These are phyloP conservation scores for Hymenoscyphus repandus DNA, from an alignment of 2,329 filamentous ascomycete species.

Conservation along the genomic window DNA sequence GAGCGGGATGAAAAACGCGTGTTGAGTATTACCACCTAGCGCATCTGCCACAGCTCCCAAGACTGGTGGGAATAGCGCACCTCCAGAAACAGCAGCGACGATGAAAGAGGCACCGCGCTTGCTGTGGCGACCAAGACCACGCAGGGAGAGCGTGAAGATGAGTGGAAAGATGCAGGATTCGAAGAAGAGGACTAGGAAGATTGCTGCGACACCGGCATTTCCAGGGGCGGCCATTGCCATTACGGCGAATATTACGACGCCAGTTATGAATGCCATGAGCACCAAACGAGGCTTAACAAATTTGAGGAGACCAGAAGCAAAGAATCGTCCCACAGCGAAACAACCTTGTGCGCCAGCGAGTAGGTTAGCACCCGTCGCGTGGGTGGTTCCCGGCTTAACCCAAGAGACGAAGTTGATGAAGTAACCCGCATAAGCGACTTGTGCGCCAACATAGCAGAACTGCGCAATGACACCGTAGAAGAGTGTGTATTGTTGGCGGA, in stretches of 20 bases:
- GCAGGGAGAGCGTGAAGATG: slow-evolving; percentile 73
- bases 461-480: slow-evolving; percentile 70
- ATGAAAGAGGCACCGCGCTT: slow-evolving; percentile 77
- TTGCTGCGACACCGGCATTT: slow-evolving; percentile 51
- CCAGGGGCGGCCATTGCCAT: slow-evolving; percentile 35
- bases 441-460: slow-evolving; percentile 66
- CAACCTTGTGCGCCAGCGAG: slow-evolving; percentile 66
- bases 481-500: slow-evolving; percentile 44
- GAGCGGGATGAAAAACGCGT: slow-evolving; percentile 23
- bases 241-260: slow-evolving; percentile 52
- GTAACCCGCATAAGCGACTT: slow-evolving; percentile 39
- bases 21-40: slow-evolving; percentile 20
- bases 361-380: slow-evolving; percentile 55
- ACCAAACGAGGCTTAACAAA: slow-evolving; percentile 64
- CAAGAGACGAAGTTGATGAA: slow-evolving; percentile 54
- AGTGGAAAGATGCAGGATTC: slow-evolving; percentile 80
- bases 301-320: slow-evolving; percentile 55
- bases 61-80: slow-evolving; percentile 25
- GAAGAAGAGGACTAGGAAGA: slow-evolving; percentile 66
- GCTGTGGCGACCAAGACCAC: slow-evolving; percentile 71
- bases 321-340: slow-evolving; percentile 71
- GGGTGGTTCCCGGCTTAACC: slow-evolving; percentile 34
- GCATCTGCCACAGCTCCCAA: slow-evolving; percentile 21
- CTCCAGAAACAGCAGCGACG: slow-evolving; percentile 39
- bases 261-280: slow-evolving; percentile 53